Evolutionary conservation across 495 filamentous ascomycete genomes (phyloP).

Genomic region (Penicillium canescens): DNA sequence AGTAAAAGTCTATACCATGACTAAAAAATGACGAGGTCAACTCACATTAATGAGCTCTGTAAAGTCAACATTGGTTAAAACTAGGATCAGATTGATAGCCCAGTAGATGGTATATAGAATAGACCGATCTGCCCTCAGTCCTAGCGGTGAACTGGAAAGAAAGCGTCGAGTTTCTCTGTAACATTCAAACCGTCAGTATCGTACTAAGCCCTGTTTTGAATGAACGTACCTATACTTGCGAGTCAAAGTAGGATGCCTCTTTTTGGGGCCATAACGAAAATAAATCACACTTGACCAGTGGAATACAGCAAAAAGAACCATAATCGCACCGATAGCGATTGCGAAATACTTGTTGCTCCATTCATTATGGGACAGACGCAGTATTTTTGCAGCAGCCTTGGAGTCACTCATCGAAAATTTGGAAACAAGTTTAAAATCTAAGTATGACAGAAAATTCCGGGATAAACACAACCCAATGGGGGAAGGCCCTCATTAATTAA

Average conservation of each 20-base stretch:
- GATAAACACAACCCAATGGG: not conserved
- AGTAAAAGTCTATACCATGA: not conserved
- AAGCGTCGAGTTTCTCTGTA: not conserved
- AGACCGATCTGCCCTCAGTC: slow-evolving; percentile 39
- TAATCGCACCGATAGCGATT: slow-evolving; percentile 44
- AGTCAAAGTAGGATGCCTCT: not conserved
- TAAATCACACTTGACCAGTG: slow-evolving; percentile 43
- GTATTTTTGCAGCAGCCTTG: slow-evolving; percentile 2
- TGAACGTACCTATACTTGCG: slow-evolving; percentile 2
- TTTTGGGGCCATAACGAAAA: not conserved
- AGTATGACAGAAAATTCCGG: not conserved
- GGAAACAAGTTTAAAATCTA: not conserved
- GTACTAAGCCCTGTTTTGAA: not conserved
- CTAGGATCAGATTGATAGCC: slow-evolving; percentile 50
- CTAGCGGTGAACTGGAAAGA: not conserved
- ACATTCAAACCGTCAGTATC: not conserved
- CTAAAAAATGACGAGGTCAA: not conserved
- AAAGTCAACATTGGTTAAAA: slow-evolving; percentile 31
- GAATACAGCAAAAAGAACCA: slow-evolving; percentile 49
- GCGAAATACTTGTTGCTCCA: slow-evolving; percentile 41
- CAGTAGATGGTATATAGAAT: slow-evolving; percentile 48
- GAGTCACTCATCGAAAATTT: slow-evolving; percentile 1
- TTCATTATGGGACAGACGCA: slow-evolving; percentile 27
- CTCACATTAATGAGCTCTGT: not conserved
- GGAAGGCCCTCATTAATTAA: not conserved